A percentile compares a stretch with the other conserved stretches of the same genome.
Conservation (phyloP, 495 filamentous ascomycete species). For the Apiosordaria backusii region DNA sequence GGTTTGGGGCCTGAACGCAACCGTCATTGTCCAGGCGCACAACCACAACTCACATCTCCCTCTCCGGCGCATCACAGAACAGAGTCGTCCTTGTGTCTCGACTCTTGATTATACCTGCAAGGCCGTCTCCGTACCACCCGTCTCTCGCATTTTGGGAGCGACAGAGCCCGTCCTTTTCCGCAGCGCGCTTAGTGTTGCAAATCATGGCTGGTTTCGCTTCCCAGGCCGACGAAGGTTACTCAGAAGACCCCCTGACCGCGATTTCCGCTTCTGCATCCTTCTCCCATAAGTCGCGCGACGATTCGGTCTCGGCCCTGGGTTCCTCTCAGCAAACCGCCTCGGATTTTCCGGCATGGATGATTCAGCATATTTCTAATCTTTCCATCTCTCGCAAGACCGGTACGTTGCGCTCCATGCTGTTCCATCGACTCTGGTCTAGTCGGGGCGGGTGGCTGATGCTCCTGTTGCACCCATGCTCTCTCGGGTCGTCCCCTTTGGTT, state of each 20-base stretch:
- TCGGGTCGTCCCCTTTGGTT: neutral
- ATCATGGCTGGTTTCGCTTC: slow-evolving; percentile 27
- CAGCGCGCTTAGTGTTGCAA: slow-evolving; percentile 3
- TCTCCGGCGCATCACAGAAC: neutral
- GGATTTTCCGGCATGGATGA: slow-evolving; percentile 42
- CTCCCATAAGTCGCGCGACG: slow-evolving; percentile 24
- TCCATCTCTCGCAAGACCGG: slow-evolving; percentile 47
- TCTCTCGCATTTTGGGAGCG: neutral
- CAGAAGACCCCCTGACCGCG: slow-evolving; percentile 52
- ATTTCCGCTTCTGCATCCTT: slow-evolving; percentile 30
- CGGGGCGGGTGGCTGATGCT: neutral
- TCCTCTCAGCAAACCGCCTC: slow-evolving; percentile 28
- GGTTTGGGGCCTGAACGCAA: neutral
- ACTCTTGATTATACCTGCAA: neutral
- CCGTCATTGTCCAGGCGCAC: neutral
- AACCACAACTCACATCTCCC: neutral
- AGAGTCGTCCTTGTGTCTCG: neutral
- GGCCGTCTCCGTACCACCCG: neutral
- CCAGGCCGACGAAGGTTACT: slow-evolving; percentile 57
- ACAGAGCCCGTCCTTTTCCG: neutral
- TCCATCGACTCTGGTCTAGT: neutral
- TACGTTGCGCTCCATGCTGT: slow-evolving; percentile 27
- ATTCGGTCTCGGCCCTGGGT: slow-evolving; percentile 20
- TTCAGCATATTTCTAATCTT: slow-evolving; percentile 44
- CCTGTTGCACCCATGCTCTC: neutral